Evolutionary conservation across 2,329 filamentous ascomycete genomes (phyloP).

Genomic region (Arthrinium phaeospermum): DNA sequence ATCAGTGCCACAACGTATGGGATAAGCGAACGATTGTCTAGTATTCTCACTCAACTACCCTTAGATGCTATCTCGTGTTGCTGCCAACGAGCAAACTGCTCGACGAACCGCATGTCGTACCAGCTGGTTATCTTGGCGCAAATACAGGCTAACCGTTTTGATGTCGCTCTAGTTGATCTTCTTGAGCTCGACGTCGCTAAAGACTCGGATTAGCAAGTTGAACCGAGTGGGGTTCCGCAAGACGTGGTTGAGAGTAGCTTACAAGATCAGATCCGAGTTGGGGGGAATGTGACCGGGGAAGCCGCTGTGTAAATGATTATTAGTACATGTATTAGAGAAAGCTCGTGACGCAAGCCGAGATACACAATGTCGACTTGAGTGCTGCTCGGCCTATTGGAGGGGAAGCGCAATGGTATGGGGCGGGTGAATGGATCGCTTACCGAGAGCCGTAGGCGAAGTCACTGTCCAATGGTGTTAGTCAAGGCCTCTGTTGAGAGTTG

Average conservation of each 20-base stretch:
- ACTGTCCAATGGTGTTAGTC: constrained; percentile 26
- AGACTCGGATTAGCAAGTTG: neutral
- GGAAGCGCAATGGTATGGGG: neutral
- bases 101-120: neutral
- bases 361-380: neutral
- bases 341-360: neutral
- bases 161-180: constrained; percentile 4
- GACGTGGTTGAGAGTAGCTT: constrained; percentile 8
- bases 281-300: constrained; percentile 38
- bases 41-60: neutral
- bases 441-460: constrained; percentile 40
- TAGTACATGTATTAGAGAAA: neutral
- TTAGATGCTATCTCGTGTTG: neutral
- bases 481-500: neutral
- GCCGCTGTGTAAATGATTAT: constrained; percentile 26
- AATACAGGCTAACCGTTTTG: neutral
- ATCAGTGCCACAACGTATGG: neutral
- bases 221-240: neutral
- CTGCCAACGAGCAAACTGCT: neutral
- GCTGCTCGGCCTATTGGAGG: neutral
- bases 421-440: constrained; percentile 30
- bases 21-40: constrained; percentile 8
- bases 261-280: constrained; percentile 41
- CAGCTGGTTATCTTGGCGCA: neutral
- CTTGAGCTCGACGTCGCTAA: constrained; percentile 20